Evolutionary conservation across 306 rosid species (phyloP).

Genomic region (Ormosia semicastrata): DNA sequence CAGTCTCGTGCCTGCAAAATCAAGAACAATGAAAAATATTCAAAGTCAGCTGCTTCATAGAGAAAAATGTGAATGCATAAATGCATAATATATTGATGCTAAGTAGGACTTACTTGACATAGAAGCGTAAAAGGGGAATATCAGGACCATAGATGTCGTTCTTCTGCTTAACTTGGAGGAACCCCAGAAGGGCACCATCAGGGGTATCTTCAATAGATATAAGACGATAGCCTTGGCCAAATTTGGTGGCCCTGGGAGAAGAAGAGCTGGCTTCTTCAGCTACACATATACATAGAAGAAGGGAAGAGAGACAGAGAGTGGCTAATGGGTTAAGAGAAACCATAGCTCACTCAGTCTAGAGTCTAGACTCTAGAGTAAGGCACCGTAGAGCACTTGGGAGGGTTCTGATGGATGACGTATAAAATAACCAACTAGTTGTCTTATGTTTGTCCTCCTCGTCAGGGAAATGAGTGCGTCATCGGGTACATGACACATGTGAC

Average conservation of each 20-base stretch:
- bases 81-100: neutral
- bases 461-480: neutral
- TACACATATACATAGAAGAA: constrained; percentile 20
- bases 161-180: constrained; percentile 56
- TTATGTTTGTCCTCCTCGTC: neutral
- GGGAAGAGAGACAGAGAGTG: constrained; percentile 12
- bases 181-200: constrained; percentile 67
- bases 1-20: constrained; percentile 63
- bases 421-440: neutral
- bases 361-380: neutral
- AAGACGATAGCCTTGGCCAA: constrained; percentile 79
- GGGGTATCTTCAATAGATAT: constrained; percentile 55
- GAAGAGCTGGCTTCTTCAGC: constrained; percentile 20
- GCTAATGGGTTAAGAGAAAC: neutral
- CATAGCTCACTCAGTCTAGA: neutral
- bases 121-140: constrained; percentile 64
- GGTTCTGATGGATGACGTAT: neutral
- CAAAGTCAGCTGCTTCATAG: neutral
- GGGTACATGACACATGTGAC: neutral
- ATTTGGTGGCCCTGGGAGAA: constrained; percentile 40
- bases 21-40: neutral
- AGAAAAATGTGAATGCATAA: neutral
- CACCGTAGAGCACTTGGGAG: neutral
- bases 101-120: constrained; percentile 56
- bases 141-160: constrained; percentile 73